phyloP scores from a whole-genome alignment of 805 yeast genomes.

The Candida coquimbonensis region DNA sequence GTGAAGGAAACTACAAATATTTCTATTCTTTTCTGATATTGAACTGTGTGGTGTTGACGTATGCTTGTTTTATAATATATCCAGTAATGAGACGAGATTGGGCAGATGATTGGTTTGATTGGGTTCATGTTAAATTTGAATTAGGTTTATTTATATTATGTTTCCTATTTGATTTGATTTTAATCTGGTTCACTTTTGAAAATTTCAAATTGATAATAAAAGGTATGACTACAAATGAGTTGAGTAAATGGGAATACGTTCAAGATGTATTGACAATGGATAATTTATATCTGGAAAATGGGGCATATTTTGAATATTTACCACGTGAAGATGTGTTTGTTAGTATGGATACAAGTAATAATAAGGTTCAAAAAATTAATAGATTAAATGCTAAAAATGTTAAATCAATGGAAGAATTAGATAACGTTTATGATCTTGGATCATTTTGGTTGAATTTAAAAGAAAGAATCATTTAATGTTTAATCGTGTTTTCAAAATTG shows the following conservation, averaged over 20 bases:
- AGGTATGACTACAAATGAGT: conserved; percentile 75
- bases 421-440: conserved; percentile 20
- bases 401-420: conserved; percentile 8
- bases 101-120: background rate
- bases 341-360: conserved; percentile 15
- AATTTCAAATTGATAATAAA: conserved; percentile 46
- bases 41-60: conserved; percentile 37
- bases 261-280: conserved; percentile 42
- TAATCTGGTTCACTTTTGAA: conserved; percentile 34
- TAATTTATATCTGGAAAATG: conserved; percentile 22
- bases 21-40: conserved; percentile 49
- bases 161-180: conserved; percentile 36
- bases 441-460: conserved; percentile 12
- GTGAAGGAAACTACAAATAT: conserved; percentile 54
- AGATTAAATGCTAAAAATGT: conserved; percentile 2
- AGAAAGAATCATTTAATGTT: conserved; percentile 10
- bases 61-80: conserved; percentile 31
- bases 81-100: conserved; percentile 6
- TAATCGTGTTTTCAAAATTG: conserved; percentile 14
- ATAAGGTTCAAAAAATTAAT: conserved; percentile 9
- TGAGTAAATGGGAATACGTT: conserved; percentile 62
- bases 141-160: conserved; percentile 34
- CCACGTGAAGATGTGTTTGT: conserved; percentile 17
- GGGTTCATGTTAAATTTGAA: conserved; percentile 8
- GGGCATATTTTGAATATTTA: conserved; percentile 15